Conservation (phyloP, 805 yeast genomes). For the Vanderwaltozyma verrucispora region DNA sequence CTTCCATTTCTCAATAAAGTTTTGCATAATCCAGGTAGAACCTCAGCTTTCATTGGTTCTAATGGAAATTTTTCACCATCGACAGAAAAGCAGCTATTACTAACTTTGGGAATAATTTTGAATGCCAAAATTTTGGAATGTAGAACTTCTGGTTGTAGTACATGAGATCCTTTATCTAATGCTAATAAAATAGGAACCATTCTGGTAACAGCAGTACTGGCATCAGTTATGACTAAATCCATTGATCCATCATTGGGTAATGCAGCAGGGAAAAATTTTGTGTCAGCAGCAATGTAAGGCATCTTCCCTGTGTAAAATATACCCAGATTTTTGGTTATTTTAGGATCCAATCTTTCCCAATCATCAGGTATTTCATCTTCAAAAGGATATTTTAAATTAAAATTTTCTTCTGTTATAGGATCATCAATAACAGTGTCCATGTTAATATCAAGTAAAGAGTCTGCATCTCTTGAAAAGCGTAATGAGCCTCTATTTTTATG, state of each 20-base stretch:
- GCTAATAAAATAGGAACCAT: slow-evolving; percentile 48
- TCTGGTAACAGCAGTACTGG: slow-evolving; percentile 46
- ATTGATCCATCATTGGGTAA: slow-evolving; percentile 80
- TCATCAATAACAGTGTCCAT: neutral
- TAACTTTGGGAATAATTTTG: slow-evolving; percentile 53
- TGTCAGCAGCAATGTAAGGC: slow-evolving; percentile 80
- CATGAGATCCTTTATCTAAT: slow-evolving; percentile 70
- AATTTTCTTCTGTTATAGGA: slow-evolving; percentile 32
- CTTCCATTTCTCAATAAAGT: slow-evolving; percentile 51
- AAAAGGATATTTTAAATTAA: slow-evolving; percentile 34
- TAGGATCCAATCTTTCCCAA: slow-evolving; percentile 53
- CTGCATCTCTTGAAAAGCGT: slow-evolving; percentile 5
- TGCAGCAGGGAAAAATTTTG: slow-evolving; percentile 88
- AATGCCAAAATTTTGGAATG: slow-evolving; percentile 75
- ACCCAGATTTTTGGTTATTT: slow-evolving; percentile 42
- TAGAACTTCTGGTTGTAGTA: slow-evolving; percentile 50
- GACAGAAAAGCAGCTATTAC: slow-evolving; percentile 51
- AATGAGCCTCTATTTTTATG: slow-evolving; percentile 15
- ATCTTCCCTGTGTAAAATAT: slow-evolving; percentile 85
- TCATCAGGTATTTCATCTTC: slow-evolving; percentile 44
- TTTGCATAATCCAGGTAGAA: slow-evolving; percentile 55
- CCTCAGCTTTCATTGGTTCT: slow-evolving; percentile 74
- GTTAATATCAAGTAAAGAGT: neutral
- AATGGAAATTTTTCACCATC: slow-evolving; percentile 86
- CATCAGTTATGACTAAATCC: slow-evolving; percentile 70